Percentiles rank a stretch among this genome's conserved stretches.
These are phyloP conservation scores for Penicillium sp. DNA, from an alignment of 2,329 filamentous ascomycete genomes.

Conservation along the genomic window DNA sequence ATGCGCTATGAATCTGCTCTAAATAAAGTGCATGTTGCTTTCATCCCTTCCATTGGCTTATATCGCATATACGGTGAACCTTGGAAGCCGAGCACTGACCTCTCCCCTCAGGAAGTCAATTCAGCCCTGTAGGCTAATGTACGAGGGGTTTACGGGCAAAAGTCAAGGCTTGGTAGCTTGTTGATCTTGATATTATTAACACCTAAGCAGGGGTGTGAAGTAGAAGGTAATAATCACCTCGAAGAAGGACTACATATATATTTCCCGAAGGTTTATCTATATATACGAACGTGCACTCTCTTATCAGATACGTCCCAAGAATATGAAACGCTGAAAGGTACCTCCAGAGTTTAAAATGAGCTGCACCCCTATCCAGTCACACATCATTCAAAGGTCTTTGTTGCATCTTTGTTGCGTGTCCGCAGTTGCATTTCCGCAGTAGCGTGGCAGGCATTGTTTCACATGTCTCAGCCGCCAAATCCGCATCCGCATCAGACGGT, in stretches of 20 bases:
- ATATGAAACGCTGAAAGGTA: background rate
- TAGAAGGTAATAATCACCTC: background rate
- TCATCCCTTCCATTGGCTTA: background rate
- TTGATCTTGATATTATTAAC: background rate
- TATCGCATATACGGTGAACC: slow-evolving; percentile 1
- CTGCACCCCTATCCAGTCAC: background rate
- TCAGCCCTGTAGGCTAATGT: background rate
- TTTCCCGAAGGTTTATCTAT: background rate
- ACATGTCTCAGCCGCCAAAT: slow-evolving; percentile 14
- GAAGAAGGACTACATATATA: background rate
- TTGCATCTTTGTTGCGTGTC: slow-evolving; percentile 10
- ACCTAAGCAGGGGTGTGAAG: background rate
- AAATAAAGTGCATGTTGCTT: background rate
- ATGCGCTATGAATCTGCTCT: background rate
- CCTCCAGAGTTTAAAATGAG: background rate
- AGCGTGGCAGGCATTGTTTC: slow-evolving; percentile 16
- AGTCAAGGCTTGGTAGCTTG: background rate
- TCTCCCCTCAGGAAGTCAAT: background rate
- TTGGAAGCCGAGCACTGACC: background rate
- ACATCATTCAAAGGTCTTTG: slow-evolving; percentile 10
- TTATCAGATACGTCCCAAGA: background rate
- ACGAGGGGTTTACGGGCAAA: background rate
- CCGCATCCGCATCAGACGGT: background rate
- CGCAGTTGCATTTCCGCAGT: slow-evolving; percentile 4
- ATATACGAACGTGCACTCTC: background rate